Percentiles rank a stretch among this genome's conserved stretches.
Evolutionary conservation across 345 rosid genomes (phyloP).

Genomic region (Noccaea caerulescens): DNA sequence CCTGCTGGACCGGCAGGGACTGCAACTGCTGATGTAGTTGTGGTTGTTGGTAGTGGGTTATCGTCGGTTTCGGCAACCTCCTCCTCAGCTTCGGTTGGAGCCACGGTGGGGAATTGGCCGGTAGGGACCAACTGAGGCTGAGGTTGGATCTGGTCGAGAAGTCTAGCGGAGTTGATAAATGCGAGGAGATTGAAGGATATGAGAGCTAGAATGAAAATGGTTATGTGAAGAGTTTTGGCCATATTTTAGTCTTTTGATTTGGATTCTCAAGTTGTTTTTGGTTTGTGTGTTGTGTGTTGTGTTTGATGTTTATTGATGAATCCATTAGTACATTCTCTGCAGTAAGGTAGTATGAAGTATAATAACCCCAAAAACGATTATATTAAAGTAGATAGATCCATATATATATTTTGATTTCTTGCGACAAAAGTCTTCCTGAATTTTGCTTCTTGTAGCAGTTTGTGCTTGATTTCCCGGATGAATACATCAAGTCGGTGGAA

Average conservation of each 20-base stretch:
- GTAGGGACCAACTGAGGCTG: slow-evolving; percentile 50
- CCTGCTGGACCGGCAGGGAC: slow-evolving; percentile 45
- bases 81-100: slow-evolving; percentile 44
- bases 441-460: slow-evolving; percentile 19
- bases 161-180: slow-evolving; percentile 57
- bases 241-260: slow-evolving; percentile 36
- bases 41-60: slow-evolving; percentile 7
- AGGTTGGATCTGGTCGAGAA: slow-evolving; percentile 58
- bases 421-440: not conserved
- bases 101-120: slow-evolving; percentile 52
- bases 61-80: slow-evolving; percentile 34
- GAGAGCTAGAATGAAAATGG: slow-evolving; percentile 47
- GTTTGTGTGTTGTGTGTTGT: not conserved
- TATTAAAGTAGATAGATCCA: no score
- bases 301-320: slow-evolving; percentile 4
- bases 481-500: slow-evolving; percentile 35
- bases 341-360: no score
- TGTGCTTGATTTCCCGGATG: slow-evolving; percentile 30
- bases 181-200: slow-evolving; percentile 45
- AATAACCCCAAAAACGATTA: no score
- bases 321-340: no score
- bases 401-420: not conserved
- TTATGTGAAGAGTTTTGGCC: slow-evolving; percentile 43
- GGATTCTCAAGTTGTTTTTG: slow-evolving; percentile 8
- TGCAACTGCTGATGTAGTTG: slow-evolving; percentile 23